A percentile compares a stretch with the other conserved stretches of the same genome.
phyloP scores from a whole-genome alignment of 371 early-diverging fungal species.

The Apophysomyces sp. region DNA sequence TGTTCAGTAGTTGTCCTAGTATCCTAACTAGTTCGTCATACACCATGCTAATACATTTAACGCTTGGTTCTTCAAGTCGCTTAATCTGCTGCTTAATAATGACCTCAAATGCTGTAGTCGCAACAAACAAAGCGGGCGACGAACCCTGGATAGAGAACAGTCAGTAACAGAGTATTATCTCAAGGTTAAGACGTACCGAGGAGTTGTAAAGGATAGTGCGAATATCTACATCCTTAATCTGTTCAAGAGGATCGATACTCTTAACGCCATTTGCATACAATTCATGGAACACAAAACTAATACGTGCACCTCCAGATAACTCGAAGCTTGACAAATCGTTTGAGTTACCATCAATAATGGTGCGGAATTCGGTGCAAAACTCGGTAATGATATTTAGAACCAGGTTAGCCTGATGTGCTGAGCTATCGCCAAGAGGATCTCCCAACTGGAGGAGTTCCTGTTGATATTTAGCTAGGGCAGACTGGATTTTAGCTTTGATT shows the following conservation, averaged over 20 bases:
- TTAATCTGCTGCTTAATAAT: conserved; percentile 97
- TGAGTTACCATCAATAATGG: conserved; percentile 92
- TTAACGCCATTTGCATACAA: conserved; percentile 92
- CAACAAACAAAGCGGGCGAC: conserved; percentile 95
- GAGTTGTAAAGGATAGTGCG: conserved; percentile 98
- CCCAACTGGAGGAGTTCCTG: conserved; percentile 87
- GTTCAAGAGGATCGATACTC: conserved; percentile 93
- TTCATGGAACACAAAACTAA: conserved; percentile 98
- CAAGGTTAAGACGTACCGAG: conserved; percentile 56
- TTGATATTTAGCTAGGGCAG: conserved; percentile 81
- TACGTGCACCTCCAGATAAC: conserved; percentile 97
- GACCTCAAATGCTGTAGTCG: conserved; percentile 96
- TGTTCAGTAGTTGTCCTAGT: conserved; percentile 83
- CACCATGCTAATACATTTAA: conserved; percentile 91
- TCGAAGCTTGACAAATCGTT: conserved; percentile 92
- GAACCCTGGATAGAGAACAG: conserved; percentile 67
- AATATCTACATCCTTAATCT: conserved; percentile 97
- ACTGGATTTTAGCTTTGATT: conserved; percentile 93
- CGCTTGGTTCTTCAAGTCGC: conserved; percentile 93
- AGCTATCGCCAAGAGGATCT: conserved; percentile 79
- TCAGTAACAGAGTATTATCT: not conserved
- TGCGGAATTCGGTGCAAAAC: conserved; percentile 93
- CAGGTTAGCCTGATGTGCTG: conserved; percentile 67
- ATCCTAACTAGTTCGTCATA: conserved; percentile 97
- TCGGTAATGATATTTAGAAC: conserved; percentile 96